Percentiles rank a stretch among this genome's conserved stretches.
Conservation (phyloP, 1,139 yeast species). For the Arxiozyma slooffiae region DNA sequence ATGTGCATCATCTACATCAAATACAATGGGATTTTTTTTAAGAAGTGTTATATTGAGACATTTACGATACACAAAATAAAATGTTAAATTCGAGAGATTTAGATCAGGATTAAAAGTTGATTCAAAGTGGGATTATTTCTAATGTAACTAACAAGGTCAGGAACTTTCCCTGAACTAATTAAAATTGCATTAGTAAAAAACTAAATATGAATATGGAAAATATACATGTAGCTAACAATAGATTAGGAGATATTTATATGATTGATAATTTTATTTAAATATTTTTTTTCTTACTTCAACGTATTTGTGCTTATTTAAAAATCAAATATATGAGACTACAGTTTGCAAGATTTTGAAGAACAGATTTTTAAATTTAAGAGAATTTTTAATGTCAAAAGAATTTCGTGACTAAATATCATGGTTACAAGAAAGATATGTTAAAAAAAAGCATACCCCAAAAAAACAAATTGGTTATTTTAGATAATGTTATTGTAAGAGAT, state of each 20-base stretch:
- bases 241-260: conserved; percentile 50
- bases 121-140: conserved; percentile 56
- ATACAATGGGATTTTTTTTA: conserved; percentile 55
- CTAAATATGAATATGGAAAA: conserved; percentile 47
- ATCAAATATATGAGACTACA: conserved; percentile 49
- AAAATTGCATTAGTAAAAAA: conserved; percentile 56
- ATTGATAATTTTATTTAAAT: conserved; percentile 58
- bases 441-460: conserved; percentile 76
- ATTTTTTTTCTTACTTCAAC: conserved; percentile 67
- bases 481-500: conserved; percentile 70
- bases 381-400: conserved; percentile 67
- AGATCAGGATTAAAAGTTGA: conserved; percentile 54
- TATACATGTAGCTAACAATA: conserved; percentile 66
- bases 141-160: conserved; percentile 50
- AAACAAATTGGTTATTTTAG: conserved; percentile 61
- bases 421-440: conserved; percentile 55
- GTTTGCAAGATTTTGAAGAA: conserved; percentile 69
- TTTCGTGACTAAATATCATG: conserved; percentile 48
- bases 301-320: conserved; percentile 73
- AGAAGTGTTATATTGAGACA: conserved; percentile 54
- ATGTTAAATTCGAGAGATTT: conserved; percentile 66
- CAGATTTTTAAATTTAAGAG: conserved; percentile 64
- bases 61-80: conserved; percentile 52
- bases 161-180: conserved; percentile 87
- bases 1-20: conserved; percentile 24